A percentile compares a stretch with the other conserved stretches of the same genome.
phyloP scores from a whole-genome alignment of 2,329 filamentous ascomycete genomes.

The Blastomyces silverae region DNA sequence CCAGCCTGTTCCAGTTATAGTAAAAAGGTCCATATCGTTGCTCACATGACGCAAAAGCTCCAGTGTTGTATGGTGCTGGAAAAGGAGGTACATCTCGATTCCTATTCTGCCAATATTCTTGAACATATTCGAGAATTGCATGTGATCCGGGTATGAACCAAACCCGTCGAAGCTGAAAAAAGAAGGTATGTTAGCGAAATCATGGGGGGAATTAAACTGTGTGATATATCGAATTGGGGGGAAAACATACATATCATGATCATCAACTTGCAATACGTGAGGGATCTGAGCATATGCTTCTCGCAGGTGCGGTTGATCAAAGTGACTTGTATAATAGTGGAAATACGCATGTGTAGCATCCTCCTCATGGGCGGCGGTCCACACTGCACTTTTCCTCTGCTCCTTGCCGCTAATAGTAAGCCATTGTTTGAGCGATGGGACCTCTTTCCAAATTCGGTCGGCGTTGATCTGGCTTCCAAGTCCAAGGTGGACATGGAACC shows the following conservation, averaged over 20 bases:
- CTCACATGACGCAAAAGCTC: slow-evolving; percentile 86
- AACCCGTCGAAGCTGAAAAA: slow-evolving; percentile 79
- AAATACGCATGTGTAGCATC: slow-evolving; percentile 96
- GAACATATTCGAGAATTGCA: slow-evolving; percentile 96
- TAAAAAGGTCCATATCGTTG: slow-evolving; percentile 88
- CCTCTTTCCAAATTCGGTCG: slow-evolving; percentile 92
- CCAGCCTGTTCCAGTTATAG: slow-evolving; percentile 94
- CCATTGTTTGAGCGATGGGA: slow-evolving; percentile 91
- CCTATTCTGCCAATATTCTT: slow-evolving; percentile 95
- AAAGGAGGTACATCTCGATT: slow-evolving; percentile 95
- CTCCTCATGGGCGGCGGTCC: slow-evolving; percentile 92
- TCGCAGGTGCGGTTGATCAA: slow-evolving; percentile 88
- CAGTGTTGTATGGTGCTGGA: slow-evolving; percentile 94
- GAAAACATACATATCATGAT: slow-evolving; percentile 86
- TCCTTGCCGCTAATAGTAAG: slow-evolving; percentile 87
- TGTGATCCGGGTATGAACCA: slow-evolving; percentile 93
- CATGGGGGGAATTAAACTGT: not conserved
- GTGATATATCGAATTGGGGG: not conserved
- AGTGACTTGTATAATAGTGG: slow-evolving; percentile 97
- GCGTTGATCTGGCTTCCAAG: slow-evolving; percentile 93
- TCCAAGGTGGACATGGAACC: slow-evolving; percentile 89
- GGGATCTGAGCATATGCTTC: slow-evolving; percentile 98
- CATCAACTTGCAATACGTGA: slow-evolving; percentile 84
- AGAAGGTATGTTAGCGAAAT: slow-evolving; percentile 20
- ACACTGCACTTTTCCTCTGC: slow-evolving; percentile 78